Base-by-base conservation (phyloP, 2,329 filamentous ascomycete species). In the Colletotrichum sp. region DNA sequence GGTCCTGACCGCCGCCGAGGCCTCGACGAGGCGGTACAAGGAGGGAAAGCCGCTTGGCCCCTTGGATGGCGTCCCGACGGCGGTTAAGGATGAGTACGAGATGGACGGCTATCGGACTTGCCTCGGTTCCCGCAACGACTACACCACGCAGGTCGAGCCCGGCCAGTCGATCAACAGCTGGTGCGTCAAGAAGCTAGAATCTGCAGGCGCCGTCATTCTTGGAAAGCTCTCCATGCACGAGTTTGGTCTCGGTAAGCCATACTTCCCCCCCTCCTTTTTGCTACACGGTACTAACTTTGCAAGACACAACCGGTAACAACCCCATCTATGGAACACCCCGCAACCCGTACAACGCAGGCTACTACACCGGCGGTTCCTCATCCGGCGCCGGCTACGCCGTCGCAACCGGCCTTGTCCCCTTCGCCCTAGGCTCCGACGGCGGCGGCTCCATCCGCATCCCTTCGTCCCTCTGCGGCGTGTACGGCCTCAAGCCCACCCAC, bases 321-420 rank as follows among this genome's bases (percentile, higher is more conserved):
- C 91, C 92, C 6, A 91, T 89, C 71, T 90, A 90, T 78, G 94
- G 94, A 61, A 96, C 95, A 0, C 94, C 95, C 1, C 87, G 88
- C 16, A 97, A 97, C 80, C 95, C 95, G 0, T 92, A 94, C 83
- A 95, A 96, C 81, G 82, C 86, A 1, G 82, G 87, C 5, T 96
- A 95, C 85, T 97, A 97, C 83, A 92, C 92, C 5, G 94, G 94
- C 65, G 94, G 94, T 16, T 94, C 92, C 8, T 96, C 94, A 0
- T 94, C 94, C 4, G 94, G 94, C 3, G 92, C 92, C 7, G 94
- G 88, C 1, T 95, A 94, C 80, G 92, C 91, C 13, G 92, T 95
- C n/a, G 88, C 89, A 3, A 85, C 92, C 8, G 94, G 94, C 0
- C 87, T 96, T 3, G 88, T 95, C 1, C 94, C 94, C 1, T 90